A percentile compares a stretch with the other conserved stretches of the same genome.
phyloP scores from a whole-genome alignment of 129 eudicot species.

The Logfia minima region DNA sequence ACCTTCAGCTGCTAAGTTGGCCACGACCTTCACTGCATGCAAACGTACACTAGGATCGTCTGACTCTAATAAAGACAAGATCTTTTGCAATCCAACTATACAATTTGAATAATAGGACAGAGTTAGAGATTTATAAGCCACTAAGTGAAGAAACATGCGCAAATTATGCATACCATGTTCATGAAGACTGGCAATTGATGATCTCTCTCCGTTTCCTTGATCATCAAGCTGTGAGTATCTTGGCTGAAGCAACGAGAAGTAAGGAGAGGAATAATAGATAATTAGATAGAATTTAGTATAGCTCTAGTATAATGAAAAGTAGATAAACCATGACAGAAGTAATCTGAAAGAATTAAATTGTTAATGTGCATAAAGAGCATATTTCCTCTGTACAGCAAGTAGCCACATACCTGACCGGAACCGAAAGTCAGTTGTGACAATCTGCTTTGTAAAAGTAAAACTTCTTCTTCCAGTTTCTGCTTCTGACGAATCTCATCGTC shows the following conservation, averaged over 20 bases:
- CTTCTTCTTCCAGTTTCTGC: slow-evolving; percentile 89
- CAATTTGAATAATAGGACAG: slow-evolving; percentile 5
- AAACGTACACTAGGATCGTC: slow-evolving; percentile 86
- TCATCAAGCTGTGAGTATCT: slow-evolving; percentile 56
- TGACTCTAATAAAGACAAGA: slow-evolving; percentile 89
- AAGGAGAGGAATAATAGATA: background rate
- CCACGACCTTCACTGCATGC: slow-evolving; percentile 99
- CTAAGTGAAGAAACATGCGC: slow-evolving; percentile 12
- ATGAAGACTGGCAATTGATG: slow-evolving; percentile 76
- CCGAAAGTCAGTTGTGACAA: slow-evolving; percentile 65
- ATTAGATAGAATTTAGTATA: background rate
- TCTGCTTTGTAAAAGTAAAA: slow-evolving; percentile 65
- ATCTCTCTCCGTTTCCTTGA: slow-evolving; percentile 63
- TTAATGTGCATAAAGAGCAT: slow-evolving; percentile 8
- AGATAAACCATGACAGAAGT: background rate
- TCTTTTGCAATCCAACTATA: slow-evolving; percentile 96
- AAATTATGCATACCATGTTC: slow-evolving; percentile 70
- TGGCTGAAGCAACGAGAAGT: slow-evolving; percentile 42
- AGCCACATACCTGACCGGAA: slow-evolving; percentile 63
- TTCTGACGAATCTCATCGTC: slow-evolving; percentile 79
- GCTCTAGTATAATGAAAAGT: background rate
- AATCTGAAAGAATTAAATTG: background rate
- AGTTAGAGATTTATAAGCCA: background rate
- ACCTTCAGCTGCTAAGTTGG: slow-evolving; percentile 99
- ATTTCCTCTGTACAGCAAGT: background rate